Evolutionary conservation across 2,329 filamentous ascomycete genomes (phyloP), one percentile per base, ranked within the genome.

Genomic region (Claviceps maximensis): DNA sequence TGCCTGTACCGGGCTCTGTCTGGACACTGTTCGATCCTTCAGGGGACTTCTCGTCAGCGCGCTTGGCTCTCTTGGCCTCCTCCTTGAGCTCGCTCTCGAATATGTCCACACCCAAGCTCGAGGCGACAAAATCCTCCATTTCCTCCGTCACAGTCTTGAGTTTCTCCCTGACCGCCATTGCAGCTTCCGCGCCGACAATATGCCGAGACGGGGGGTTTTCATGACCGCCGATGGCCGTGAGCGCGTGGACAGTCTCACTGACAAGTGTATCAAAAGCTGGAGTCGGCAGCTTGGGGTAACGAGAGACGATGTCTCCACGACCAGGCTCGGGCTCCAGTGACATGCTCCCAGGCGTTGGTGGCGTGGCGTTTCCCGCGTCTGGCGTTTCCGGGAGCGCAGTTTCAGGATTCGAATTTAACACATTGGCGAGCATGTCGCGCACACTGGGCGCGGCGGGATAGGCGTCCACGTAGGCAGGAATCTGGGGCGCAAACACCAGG

Each of bases 81-180:
- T 67, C 69, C 55, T 74, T 74, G 38, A 79, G 63, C 62, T 79
- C 76, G 59, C 71, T 78, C 44, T 80, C 77, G 55, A 79, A 79
- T 29, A 89, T 86, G 65, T 95, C 90, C 17, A 93, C 89, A 0
- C 87, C 84, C 58, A 86, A 76, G 62, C 89, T 96, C 27, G 89
- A 85, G 61, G 95, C 89, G 29, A 95, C 85, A 68, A 97, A 97
- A 60, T 97, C 93, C 67, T 97, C 93, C 53, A 97, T 72, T 71
- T 97, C 93, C 66, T 97, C 90, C 57, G 89, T 95, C 2, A 96
- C 88, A 2, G 89, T 96, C 72, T 94, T 95, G 53, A 98, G 73
- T 71, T 97, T 97, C 70, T 97, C 93, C 67, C 91, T 94, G 41
- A 97, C 91, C 42, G 87, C 87, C 6, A 82, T 77, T 13, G 91